A percentile compares a stretch with the other conserved stretches of the same genome.
Evolutionary conservation across 768 basidiomycete genomes (phyloP).

Genomic region (Ramaria rubella): DNA sequence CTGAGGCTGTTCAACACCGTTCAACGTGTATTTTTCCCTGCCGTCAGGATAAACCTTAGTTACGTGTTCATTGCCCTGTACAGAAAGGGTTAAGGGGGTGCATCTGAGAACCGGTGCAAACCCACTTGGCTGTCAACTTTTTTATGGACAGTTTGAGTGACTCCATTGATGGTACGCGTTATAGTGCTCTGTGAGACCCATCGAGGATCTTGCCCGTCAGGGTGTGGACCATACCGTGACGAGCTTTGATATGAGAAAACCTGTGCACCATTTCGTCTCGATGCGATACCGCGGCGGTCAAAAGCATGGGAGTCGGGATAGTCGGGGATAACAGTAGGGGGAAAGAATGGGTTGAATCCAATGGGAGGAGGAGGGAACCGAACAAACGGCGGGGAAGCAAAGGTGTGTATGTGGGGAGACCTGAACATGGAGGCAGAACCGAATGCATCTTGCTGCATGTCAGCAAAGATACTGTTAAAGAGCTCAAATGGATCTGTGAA

Average conservation of each 20-base stretch:
- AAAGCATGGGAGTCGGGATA: neutral
- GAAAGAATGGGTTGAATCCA: too few relatives aligned
- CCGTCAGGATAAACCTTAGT: conserved; percentile 63
- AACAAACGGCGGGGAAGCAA: conserved; percentile 7
- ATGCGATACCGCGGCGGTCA: neutral
- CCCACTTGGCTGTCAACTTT: conserved; percentile 54
- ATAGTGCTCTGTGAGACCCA: conserved; percentile 48
- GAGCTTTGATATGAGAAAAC: neutral
- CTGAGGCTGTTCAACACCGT: conserved; percentile 47
- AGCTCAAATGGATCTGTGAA: conserved; percentile 74
- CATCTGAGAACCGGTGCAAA: neutral
- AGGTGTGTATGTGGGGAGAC: conserved; percentile 12
- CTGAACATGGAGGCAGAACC: conserved; percentile 5
- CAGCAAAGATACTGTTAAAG: conserved; percentile 66
- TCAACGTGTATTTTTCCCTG: conserved; percentile 55
- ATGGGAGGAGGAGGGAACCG: conserved; percentile 3
- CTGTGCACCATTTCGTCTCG: conserved; percentile 10
- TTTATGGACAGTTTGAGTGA: conserved; percentile 51
- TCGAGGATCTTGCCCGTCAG: conserved; percentile 30
- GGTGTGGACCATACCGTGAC: conserved; percentile 10
- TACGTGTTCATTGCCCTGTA: conserved; percentile 70
- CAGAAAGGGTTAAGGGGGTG: conserved; percentile 4
- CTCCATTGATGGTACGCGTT: conserved; percentile 58
- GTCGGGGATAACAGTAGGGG: conserved; percentile 6
- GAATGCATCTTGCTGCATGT: conserved; percentile 28